Conservation (phyloP, 2,329 filamentous ascomycete genomes). For the Nigrospora sphaerica region DNA sequence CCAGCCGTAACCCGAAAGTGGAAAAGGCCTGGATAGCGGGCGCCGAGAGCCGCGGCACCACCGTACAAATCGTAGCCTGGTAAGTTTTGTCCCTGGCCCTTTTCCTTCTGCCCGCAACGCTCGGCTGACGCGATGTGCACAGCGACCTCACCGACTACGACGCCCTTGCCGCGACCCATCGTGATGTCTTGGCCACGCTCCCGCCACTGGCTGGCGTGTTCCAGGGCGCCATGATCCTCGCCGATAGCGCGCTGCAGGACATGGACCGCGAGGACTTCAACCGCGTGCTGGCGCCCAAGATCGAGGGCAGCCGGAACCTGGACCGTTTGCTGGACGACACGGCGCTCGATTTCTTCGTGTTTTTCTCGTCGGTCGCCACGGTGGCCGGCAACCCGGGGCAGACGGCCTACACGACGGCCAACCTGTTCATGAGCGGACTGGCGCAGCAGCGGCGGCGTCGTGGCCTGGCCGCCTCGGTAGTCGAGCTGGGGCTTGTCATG, state of each 20-base stretch:
- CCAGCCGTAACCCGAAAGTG: constrained; percentile 8
- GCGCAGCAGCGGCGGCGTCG: constrained; percentile 8
- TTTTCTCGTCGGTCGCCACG: constrained; percentile 31
- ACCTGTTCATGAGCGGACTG: constrained; percentile 18
- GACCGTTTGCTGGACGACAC: constrained; percentile 9
- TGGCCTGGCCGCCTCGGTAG: constrained; percentile 4
- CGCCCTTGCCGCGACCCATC: background rate
- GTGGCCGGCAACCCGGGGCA: constrained; percentile 37
- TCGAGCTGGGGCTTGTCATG: constrained; percentile 9
- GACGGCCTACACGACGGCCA: constrained; percentile 33
- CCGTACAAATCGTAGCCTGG: constrained; percentile 4
- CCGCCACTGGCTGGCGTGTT: background rate
- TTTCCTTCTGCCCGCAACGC: no score
- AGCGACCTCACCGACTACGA: background rate
- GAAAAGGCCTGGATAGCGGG: constrained; percentile 1
- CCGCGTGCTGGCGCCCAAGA: constrained; percentile 14
- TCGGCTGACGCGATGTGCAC: no score
- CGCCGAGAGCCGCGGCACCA: constrained; percentile 1
- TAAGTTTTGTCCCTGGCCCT: background rate
- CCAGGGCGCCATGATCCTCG: background rate
- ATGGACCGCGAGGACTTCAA: constrained; percentile 12
- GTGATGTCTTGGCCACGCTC: background rate
- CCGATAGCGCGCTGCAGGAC: background rate
- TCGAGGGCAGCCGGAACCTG: constrained; percentile 17
- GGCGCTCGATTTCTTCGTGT: constrained; percentile 29